Evolutionary conservation across 257 asterid genomes (phyloP).

Genomic region (Lantana camara): DNA sequence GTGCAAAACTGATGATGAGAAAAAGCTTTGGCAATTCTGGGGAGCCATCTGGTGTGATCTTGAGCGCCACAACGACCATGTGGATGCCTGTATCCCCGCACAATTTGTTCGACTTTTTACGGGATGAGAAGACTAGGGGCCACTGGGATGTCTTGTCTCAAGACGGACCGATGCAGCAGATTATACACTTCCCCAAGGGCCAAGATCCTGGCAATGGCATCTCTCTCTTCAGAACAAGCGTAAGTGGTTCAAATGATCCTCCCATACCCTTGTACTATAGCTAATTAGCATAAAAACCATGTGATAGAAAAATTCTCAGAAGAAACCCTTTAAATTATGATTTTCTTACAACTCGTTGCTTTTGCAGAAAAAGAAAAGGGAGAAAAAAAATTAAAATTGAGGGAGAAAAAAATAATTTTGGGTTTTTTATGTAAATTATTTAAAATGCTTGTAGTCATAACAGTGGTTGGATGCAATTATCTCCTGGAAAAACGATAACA

Average conservation of each 20-base stretch:
- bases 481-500: too few relatives aligned
- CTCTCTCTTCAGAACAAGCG: conserved; percentile 57
- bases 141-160: conserved; percentile 80
- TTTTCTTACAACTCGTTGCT: too few relatives aligned
- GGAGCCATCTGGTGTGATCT: conserved; percentile 72
- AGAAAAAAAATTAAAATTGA: too few relatives aligned
- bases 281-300: too few relatives aligned
- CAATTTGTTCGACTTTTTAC: conserved; percentile 60
- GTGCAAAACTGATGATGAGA: conserved; percentile 61
- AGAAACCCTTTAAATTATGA: too few relatives aligned
- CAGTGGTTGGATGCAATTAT: too few relatives aligned
- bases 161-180: conserved; percentile 65
- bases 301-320: too few relatives aligned
- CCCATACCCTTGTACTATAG: too few relatives aligned
- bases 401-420: too few relatives aligned
- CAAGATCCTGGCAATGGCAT: conserved; percentile 62
- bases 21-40: conserved; percentile 61
- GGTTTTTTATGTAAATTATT: too few relatives aligned
- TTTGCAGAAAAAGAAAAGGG: too few relatives aligned
- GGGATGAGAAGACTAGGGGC: conserved; percentile 56
- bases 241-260: conserved; percentile 45
- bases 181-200: conserved; percentile 63
- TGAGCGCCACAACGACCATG: conserved; percentile 73
- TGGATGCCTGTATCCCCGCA: conserved; percentile 68
- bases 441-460: too few relatives aligned